These are phyloP conservation scores for Flaveria trinervia DNA, from an alignment of 129 eudicot genomes.

Conservation along the genomic window DNA sequence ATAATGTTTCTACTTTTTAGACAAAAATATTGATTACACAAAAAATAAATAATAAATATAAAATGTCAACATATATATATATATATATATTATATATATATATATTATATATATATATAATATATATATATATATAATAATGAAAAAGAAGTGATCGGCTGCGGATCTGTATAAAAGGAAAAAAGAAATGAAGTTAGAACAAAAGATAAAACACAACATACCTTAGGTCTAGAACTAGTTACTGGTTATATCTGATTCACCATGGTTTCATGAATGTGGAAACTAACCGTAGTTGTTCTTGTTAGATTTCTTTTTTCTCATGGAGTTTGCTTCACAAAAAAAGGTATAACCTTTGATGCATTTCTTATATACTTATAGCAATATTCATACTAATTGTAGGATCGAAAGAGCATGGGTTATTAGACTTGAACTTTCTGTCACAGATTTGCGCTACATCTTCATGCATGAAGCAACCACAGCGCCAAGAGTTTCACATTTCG, in stretches of 20 bases:
- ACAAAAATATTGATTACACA: too few relatives aligned
- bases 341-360: conserved; percentile 18
- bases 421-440: not conserved
- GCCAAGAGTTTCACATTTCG: too few relatives aligned
- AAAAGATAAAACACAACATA: not conserved
- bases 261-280: conserved; percentile 24
- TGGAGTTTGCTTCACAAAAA: conserved; percentile 27
- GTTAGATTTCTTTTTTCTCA: conserved; percentile 26
- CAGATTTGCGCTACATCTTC: conserved; percentile 52
- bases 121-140: too few relatives aligned
- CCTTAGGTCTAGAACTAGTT: not conserved
- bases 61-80: not conserved
- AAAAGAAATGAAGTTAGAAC: not conserved
- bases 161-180: not conserved
- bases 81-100: too few relatives aligned
- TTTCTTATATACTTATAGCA: too few relatives aligned
- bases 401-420: too few relatives aligned
- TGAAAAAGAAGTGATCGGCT: conserved; percentile 1
- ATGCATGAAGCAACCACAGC: conserved; percentile 56
- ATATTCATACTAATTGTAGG: too few relatives aligned
- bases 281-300: conserved; percentile 6
- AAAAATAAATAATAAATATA: too few relatives aligned
- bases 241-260: not conserved
- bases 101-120: too few relatives aligned
- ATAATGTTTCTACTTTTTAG: too few relatives aligned